Percentiles rank a stretch among this genome's conserved stretches.
Conservation (phyloP, 2,329 filamentous ascomycete genomes). For the Tolypocladium cylindrosporum region DNA sequence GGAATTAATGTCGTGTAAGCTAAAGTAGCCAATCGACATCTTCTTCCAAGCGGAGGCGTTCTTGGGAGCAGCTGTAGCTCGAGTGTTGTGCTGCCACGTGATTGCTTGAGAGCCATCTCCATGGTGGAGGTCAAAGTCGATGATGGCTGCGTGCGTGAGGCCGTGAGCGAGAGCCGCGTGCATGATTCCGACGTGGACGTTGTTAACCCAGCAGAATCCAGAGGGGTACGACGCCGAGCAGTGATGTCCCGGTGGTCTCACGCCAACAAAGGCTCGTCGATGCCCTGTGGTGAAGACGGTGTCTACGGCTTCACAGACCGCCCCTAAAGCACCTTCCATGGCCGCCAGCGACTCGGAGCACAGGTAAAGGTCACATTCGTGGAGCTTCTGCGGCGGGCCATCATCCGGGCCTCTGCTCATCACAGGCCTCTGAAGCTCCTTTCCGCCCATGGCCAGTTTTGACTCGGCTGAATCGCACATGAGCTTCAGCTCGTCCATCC, state of each 20-base stretch:
- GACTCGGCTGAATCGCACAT: slow-evolving; percentile 77
- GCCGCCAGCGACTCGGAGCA: slow-evolving; percentile 78
- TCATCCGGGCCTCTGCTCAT: slow-evolving; percentile 41
- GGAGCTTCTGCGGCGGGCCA: slow-evolving; percentile 48
- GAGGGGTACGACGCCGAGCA: slow-evolving; percentile 85
- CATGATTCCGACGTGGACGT: slow-evolving; percentile 93
- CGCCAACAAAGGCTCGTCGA: slow-evolving; percentile 78
- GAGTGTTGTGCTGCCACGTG: slow-evolving; percentile 79
- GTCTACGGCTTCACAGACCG: slow-evolving; percentile 89
- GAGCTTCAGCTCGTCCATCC: slow-evolving; percentile 83
- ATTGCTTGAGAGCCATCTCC: slow-evolving; percentile 95
- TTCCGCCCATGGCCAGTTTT: slow-evolving; percentile 66
- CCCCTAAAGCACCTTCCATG: slow-evolving; percentile 83
- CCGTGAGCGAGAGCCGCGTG: slow-evolving; percentile 77
- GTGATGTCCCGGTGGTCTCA: slow-evolving; percentile 90
- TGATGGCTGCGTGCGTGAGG: slow-evolving; percentile 85
- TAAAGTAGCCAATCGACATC: slow-evolving; percentile 88
- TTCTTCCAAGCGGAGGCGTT: slow-evolving; percentile 71
- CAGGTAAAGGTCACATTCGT: slow-evolving; percentile 86
- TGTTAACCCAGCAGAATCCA: slow-evolving; percentile 98
- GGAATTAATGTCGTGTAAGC: slow-evolving; percentile 95
- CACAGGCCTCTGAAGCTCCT: slow-evolving; percentile 64
- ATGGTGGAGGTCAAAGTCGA: slow-evolving; percentile 87
- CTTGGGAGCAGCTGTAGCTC: slow-evolving; percentile 50
- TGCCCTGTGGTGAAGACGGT: slow-evolving; percentile 60